phyloP scores from a whole-genome alignment of 768 basidiomycete genomes.

The Pleurotus platypus region DNA sequence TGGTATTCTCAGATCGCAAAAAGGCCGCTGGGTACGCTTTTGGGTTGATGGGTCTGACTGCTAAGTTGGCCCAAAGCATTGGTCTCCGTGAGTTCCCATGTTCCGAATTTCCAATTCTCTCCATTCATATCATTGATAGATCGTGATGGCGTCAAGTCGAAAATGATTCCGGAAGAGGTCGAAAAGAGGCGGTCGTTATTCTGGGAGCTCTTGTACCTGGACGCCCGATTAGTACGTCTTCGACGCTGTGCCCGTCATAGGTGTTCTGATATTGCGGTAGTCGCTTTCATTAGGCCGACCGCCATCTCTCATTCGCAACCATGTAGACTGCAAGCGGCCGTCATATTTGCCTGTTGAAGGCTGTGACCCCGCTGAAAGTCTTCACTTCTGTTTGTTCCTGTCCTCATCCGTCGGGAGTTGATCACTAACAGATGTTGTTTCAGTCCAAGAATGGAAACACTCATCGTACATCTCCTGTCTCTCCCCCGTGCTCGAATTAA shows the following conservation, averaged over 20 bases:
- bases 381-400: constrained; percentile 37
- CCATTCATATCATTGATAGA: constrained; percentile 32
- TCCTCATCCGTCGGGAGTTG: neutral
- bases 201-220: constrained; percentile 68
- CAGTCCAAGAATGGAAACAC: constrained; percentile 73
- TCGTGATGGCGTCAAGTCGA: constrained; percentile 60
- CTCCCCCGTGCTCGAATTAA: constrained; percentile 56
- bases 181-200: constrained; percentile 66
- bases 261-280: constrained; percentile 21
- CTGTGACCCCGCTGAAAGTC: constrained; percentile 31
- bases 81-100: constrained; percentile 47
- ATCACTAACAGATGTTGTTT: neutral
- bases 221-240: constrained; percentile 50
- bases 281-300: constrained; percentile 67
- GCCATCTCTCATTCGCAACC: constrained; percentile 57
- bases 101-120: constrained; percentile 9
- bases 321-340: constrained; percentile 56
- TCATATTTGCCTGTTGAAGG: constrained; percentile 39
- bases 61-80: constrained; percentile 62
- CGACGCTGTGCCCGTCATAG: constrained; percentile 16
- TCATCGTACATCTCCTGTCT: constrained; percentile 57
- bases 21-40: constrained; percentile 58
- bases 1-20: constrained; percentile 68
- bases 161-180: constrained; percentile 67
- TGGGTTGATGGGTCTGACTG: constrained; percentile 53